Base-by-base conservation (phyloP, 345 rosid genomes). In the Eucalyptus dawsonii region DNA sequence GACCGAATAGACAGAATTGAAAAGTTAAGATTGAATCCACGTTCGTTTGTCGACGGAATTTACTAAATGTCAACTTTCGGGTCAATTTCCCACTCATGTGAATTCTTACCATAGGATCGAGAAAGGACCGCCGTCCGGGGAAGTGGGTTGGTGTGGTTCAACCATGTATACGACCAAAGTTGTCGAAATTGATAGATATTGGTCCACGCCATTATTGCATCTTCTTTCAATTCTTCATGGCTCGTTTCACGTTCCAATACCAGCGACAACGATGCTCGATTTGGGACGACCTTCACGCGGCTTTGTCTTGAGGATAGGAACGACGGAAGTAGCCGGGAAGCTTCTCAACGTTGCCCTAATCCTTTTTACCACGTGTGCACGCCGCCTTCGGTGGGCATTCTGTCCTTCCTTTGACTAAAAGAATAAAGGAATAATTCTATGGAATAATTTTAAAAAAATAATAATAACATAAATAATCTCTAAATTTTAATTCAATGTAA, bases 401-500 rank as follows among this genome's bases (percentile, higher is more conserved):
- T 31, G 24, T 16, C 80, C 21, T 34, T 69, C 21, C 80, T 31
- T 34, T 34, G 80, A 69, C 80, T 16, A 9, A 19, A 16, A 1
- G 17, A n/a, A 67, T 17, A 13, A 62, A 4, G 67, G 69, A 29
- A 62, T 60, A 1, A 60, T 60, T 60, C 34, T 6, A 11, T 27
- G 14, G 31, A 60, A 24, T 24, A 22, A 22, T 56, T 5, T 65
- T 0, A 65, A 15, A 67, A 65, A 1, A 8, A 0, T 0, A n/a
- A 67, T 14, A 65, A 65, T 3, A 0, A 2, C 6, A 0, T n/a
- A 7, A 15, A 9, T 24, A 22, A 24, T 1, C 13, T 24, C 1
- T 56, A 0, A 24, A 56, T 11, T 19, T 54, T 54, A 3, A 1
- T 0, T 8, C 11, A 0, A 54, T 19, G 0, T 9, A 54, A 54